Evolutionary conservation across 495 filamentous ascomycete species (phyloP), one percentile per base, ranked within the genome.

Genomic region (Daldinia bambusicola): DNA sequence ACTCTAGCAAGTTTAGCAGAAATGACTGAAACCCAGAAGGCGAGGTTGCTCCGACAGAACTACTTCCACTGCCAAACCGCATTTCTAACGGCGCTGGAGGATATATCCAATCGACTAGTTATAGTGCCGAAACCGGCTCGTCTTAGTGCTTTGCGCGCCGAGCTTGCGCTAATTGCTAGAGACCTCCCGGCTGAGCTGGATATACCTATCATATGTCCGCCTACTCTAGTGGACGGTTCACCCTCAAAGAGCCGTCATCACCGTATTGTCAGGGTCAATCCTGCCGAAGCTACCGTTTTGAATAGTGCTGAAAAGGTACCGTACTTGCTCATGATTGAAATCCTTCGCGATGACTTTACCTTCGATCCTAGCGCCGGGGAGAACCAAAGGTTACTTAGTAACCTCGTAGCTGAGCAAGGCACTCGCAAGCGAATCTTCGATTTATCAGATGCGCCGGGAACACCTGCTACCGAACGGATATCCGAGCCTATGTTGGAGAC

Each of bases 271-370:
- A 84, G 91, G 38, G 80, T 93, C 34, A 93, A 92, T 75, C 91
- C 91, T 38, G 90, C 91, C 9, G 91, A 93, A 78, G 89, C 90
- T 14, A 92, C 90, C 4, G 91, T 92, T 40, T 72, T 93, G 55
- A 93, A 93, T 76, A 93, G 91, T 70, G 91, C 91, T 7, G 91
- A 93, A 72, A 89, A 91, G 70, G 91, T 93, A 14, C 91, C 91
- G 7, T 93, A 91, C 75, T 73, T 93, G 22, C 81, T 93, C 6
- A 92, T 93, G 90, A 84, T 93, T 4, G 91, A 93, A 74, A 87
- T 93, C 7, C 76, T 93, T 45, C 80, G 85, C 5, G 90, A 93
- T 38, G 91, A 93, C 69, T 92, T 93, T 74, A 87, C 87, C 61
- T 93, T 93, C 70, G 86, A 93, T 63, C 89, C 90, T 4, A 86